Evolutionary conservation across 768 basidiomycete genomes (phyloP), one percentile per base, ranked within the genome.

Genomic region (Podaxis pistillaris): DNA sequence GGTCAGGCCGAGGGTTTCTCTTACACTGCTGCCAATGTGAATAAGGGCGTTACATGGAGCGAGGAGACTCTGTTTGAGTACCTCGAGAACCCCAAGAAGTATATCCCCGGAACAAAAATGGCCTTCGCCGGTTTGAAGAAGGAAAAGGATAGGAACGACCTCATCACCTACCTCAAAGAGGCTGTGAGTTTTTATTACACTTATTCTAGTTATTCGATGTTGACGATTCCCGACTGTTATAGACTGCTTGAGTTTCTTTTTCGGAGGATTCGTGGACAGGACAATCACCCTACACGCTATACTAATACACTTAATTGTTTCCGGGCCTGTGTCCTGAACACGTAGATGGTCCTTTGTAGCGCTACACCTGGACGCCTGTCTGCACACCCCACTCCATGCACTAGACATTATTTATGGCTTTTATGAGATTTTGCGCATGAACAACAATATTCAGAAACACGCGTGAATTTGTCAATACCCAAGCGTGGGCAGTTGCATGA

Each of bases 41-140:
- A 90, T 84, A 98, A 98, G 84, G 95, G 89, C 58, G 83, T 98
- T 64, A 77, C 74, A 36, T 98, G 96, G 96, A 78, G 82, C 38
- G 90, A 93, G 77, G 56, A 88, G 17, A 96, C 94, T n/a, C 83
- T 98, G 41, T 97, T 96, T 74, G 96, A 96, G 63, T 95, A 95
- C 76, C 87, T 95, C 58, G 92, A 94, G 79, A 94, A 97, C 83
- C 96, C 96, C 64, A 98, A 98, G 84, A 96, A 96, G 91, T 95
- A 94, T 80, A 96, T 96, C 67, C 93, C 93, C 41, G 95, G 96
- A 53, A 97, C 96, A 56, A 97, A 96, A 82, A 98, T 98, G 96
- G 96, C 95, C 62, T 98, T 97, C 69, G 94, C 95, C 67, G 96
- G 96, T 71, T 79, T 98, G 74, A 98, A 98, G 89, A 98, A 98